A percentile compares a stretch with the other conserved stretches of the same genome.
These are phyloP conservation scores for Neurospora hispaniola DNA, from an alignment of 495 filamentous ascomycete species.

Conservation along the genomic window DNA sequence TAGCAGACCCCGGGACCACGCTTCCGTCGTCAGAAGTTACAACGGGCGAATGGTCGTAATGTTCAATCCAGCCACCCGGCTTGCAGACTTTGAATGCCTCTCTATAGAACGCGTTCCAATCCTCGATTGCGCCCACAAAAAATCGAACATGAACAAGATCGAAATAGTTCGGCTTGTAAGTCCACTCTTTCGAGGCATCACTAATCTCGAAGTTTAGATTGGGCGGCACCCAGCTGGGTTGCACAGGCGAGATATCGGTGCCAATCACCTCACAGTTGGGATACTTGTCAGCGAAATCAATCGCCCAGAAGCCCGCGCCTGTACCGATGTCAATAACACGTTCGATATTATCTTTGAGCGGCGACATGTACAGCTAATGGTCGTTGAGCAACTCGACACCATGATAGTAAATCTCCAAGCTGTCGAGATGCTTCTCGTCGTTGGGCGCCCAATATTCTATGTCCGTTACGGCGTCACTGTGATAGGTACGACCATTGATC, in stretches of 20 bases:
- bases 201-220: constrained; percentile 34
- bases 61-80: constrained; percentile 21
- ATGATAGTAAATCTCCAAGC: constrained; percentile 12
- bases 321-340: constrained; percentile 39
- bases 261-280: constrained; percentile 27
- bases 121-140: constrained; percentile 37
- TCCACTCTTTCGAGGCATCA: constrained; percentile 37
- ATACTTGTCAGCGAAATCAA: constrained; percentile 29
- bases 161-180: constrained; percentile 35
- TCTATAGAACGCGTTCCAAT: constrained; percentile 39
- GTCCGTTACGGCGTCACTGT: constrained; percentile 10
- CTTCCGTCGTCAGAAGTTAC: constrained; percentile 14
- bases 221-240: constrained; percentile 28
- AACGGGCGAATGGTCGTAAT: constrained; percentile 14
- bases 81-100: constrained; percentile 17
- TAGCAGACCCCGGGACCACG: constrained; percentile 1
- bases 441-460: constrained; percentile 13
- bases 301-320: constrained; percentile 45
- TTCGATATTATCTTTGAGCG: background rate
- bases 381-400: background rate
- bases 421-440: constrained; percentile 16
- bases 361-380: background rate
- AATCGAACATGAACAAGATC: constrained; percentile 50
- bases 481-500: constrained; percentile 27
- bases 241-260: constrained; percentile 28